Conservation (phyloP, 2,329 filamentous ascomycete species). For the Ascochyta clinopodiicola region DNA sequence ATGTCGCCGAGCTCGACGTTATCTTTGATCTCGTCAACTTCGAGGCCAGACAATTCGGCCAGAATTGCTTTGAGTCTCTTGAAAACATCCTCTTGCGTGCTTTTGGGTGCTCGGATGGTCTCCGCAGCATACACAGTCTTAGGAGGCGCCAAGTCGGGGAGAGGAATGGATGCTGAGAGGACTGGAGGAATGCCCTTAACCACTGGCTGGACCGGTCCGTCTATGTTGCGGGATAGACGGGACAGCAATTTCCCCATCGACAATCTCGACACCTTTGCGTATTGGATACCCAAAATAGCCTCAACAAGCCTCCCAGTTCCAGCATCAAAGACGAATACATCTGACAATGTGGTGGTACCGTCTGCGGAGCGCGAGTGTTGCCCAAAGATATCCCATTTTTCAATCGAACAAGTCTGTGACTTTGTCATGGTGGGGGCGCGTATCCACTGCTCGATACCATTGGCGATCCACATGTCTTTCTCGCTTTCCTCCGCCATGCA, state of each 20-base stretch:
- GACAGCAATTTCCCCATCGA: constrained; percentile 22
- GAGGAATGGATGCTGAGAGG: neutral
- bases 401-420: constrained; percentile 2
- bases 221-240: neutral
- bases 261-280: constrained; percentile 29
- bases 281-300: constrained; percentile 43
- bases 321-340: constrained; percentile 46
- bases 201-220: neutral
- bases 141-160: neutral
- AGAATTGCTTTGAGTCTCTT: constrained; percentile 11
- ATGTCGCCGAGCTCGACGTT: constrained; percentile 39
- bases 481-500: constrained; percentile 28
- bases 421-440: constrained; percentile 25
- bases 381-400: constrained; percentile 38
- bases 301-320: constrained; percentile 31
- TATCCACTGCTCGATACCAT: constrained; percentile 39
- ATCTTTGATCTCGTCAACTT: constrained; percentile 24
- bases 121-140: too few relatives aligned
- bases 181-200: neutral
- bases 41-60: constrained; percentile 20
- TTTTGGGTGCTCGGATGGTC: neutral
- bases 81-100: neutral
- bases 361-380: constrained; percentile 29
- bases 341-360: constrained; percentile 32
- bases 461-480: constrained; percentile 42